phyloP scores from a whole-genome alignment of 2,329 filamentous ascomycete genomes.

The Hypoxylon sp. region DNA sequence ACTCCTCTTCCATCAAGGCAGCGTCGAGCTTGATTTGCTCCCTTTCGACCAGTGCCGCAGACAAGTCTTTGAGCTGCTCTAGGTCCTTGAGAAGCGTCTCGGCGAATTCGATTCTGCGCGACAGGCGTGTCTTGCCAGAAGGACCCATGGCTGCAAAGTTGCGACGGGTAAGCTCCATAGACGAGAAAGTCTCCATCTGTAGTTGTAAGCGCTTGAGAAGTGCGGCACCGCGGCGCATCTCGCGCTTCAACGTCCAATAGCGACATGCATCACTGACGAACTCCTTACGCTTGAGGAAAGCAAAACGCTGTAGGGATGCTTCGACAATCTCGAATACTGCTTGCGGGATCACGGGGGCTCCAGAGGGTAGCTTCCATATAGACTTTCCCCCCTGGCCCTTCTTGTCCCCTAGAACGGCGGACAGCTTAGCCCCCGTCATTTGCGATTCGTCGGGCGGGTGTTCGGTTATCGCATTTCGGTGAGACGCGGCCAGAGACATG shows the following conservation, averaged over 20 bases:
- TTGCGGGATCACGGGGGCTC: slow-evolving; percentile 91
- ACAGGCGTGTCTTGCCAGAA: slow-evolving; percentile 77
- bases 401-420: slow-evolving; percentile 76
- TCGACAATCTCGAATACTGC: slow-evolving; percentile 88
- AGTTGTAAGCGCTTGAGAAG: slow-evolving; percentile 91
- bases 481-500: slow-evolving; percentile 77
- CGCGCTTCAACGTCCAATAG: slow-evolving; percentile 97
- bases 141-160: slow-evolving; percentile 97
- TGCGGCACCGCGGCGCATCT: slow-evolving; percentile 88
- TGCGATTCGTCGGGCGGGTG: slow-evolving; percentile 83
- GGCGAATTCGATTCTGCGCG: slow-evolving; percentile 88
- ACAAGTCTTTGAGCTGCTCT: slow-evolving; percentile 74
- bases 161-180: slow-evolving; percentile 93
- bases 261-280: slow-evolving; percentile 92
- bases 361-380: slow-evolving; percentile 92
- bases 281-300: slow-evolving; percentile 83
- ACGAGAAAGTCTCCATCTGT: slow-evolving; percentile 95
- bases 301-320: slow-evolving; percentile 81
- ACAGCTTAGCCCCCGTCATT: slow-evolving; percentile 82
- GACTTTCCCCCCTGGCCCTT: slow-evolving; percentile 73
- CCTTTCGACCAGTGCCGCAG: slow-evolving; percentile 74
- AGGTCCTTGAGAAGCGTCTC: slow-evolving; percentile 78
- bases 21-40: slow-evolving; percentile 81
- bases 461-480: slow-evolving; percentile 68
- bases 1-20: slow-evolving; percentile 75